These are phyloP conservation scores for Emiliania huxleyi DNA, from an alignment of 78 protist genomes.

Conservation along the genomic window DNA sequence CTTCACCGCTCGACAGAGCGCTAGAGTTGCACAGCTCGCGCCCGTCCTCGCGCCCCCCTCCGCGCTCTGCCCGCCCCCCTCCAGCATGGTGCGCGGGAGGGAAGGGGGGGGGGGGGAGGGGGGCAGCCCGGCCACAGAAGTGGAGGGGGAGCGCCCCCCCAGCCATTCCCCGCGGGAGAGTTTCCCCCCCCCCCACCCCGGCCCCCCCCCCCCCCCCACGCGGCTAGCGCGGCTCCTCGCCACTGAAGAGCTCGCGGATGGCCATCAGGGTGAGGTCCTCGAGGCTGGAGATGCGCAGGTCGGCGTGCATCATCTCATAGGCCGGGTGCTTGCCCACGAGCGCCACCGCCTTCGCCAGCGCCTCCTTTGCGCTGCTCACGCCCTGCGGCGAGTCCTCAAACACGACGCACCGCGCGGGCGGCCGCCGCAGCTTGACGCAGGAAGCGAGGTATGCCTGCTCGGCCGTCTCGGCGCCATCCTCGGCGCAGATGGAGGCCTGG, in stretches of 20 bases:
- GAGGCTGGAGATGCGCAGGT: background rate
- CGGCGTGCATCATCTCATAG: background rate
- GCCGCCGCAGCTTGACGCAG: background rate
- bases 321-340: background rate
- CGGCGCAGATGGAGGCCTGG: background rate
- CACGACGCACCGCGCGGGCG: conserved; percentile 3
- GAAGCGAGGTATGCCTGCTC: background rate
- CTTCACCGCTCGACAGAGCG: too few species aligned
- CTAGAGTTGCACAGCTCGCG: too few species aligned
- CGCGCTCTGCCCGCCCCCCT: too few species aligned
- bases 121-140: too few species aligned
- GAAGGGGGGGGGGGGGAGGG: too few species aligned
- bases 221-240: background rate
- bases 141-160: too few species aligned
- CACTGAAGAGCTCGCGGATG: background rate
- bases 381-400: background rate
- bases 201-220: too few species aligned
- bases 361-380: background rate
- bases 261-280: background rate
- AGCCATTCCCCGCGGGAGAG: too few species aligned
- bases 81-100: too few species aligned
- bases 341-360: background rate
- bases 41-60: too few species aligned
- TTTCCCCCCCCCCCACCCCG: too few species aligned
- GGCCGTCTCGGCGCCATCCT: background rate